Base-by-base conservation (phyloP, 306 rosid genomes). In the Pyrus pyrifolia region DNA sequence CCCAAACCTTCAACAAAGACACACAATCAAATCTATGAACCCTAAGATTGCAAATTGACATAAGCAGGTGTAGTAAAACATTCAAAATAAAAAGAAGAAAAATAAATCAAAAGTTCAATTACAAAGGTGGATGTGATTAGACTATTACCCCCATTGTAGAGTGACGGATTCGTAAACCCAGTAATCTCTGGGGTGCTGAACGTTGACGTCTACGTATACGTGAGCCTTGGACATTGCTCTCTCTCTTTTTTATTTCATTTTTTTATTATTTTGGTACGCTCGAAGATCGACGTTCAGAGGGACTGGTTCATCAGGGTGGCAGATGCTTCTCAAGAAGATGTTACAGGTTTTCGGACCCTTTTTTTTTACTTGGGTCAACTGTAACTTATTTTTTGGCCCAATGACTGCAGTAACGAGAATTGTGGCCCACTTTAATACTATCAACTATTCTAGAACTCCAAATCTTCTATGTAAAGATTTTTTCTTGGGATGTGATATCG, bases 101-200 rank as follows among this genome's bases (percentile, higher is more conserved):
- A 15, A 75, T 13, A 66, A n/a, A 53, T 25, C 55, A 59, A 77
- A 25, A 12, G 22, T 59, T 68, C 3, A 15, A 61, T 61, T 61
- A 21, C 25, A 53, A 25, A 23, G 9, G 45, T 61, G 22, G 8
- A 15, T 49, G 55, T 18, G 21, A 49, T 49, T 8, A 6, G 23
- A 31, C 33, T 14, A 10, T 30, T 75, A 86, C 89, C 87, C 84
- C 87, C 89, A 86, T 44, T 86, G 87, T 58, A 86, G 84, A 61
- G 76, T 73, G 58, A 76, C 79, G 60, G 85, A 72, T 67, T 86
- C 89, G 76, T 86, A 83, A 76, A 83, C 89, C 87, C 87, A 83
- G 71, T 86, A 86, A 19, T 86, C 89, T 42, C 79, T 83, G 15
- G 89, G 85, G 76, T 87, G 89, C n/a, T 78, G 80, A 76, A 83